Evolutionary conservation across 345 rosid genomes (phyloP).

Genomic region (Acer saccharum): DNA sequence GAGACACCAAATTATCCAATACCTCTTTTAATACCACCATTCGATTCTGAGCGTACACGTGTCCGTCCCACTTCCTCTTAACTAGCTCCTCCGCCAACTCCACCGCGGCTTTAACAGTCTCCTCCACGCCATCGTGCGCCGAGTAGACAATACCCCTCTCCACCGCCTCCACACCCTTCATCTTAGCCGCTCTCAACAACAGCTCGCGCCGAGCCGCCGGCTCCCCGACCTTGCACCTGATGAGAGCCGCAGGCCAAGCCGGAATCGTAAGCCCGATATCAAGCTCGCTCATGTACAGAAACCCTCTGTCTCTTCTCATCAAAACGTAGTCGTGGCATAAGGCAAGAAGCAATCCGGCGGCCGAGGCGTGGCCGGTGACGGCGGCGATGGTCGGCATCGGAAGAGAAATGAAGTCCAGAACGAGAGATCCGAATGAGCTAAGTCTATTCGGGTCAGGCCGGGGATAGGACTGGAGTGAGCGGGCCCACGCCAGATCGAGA

Average conservation of each 20-base stretch:
- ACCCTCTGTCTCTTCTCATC: constrained; percentile 70
- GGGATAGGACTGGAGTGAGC: constrained; percentile 30
- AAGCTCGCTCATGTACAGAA: constrained; percentile 73
- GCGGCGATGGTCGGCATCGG: constrained; percentile 74
- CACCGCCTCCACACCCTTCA: constrained; percentile 48
- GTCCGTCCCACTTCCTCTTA: constrained; percentile 43
- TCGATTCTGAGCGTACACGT: constrained; percentile 56
- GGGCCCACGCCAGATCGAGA: constrained; percentile 61
- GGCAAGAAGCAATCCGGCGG: constrained; percentile 62
- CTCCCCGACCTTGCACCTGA: constrained; percentile 41
- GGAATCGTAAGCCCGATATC: constrained; percentile 51
- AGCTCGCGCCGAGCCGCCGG: constrained; percentile 46
- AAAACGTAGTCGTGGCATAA: constrained; percentile 61
- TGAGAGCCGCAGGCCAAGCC: constrained; percentile 38
- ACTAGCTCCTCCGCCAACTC: constrained; percentile 44
- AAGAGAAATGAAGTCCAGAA: constrained; percentile 53
- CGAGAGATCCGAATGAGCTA: constrained; percentile 34
- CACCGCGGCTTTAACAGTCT: constrained; percentile 50
- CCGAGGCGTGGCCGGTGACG: constrained; percentile 76
- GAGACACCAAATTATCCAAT: constrained; percentile 24
- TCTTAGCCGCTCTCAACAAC: constrained; percentile 50
- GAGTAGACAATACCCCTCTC: constrained; percentile 53
- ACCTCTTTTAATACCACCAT: constrained; percentile 34
- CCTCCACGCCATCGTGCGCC: constrained; percentile 45
- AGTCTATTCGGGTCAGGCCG: constrained; percentile 27